Base-by-base conservation (phyloP, 1,284 basidiomycete genomes). In the Inonotus hispidus region DNA sequence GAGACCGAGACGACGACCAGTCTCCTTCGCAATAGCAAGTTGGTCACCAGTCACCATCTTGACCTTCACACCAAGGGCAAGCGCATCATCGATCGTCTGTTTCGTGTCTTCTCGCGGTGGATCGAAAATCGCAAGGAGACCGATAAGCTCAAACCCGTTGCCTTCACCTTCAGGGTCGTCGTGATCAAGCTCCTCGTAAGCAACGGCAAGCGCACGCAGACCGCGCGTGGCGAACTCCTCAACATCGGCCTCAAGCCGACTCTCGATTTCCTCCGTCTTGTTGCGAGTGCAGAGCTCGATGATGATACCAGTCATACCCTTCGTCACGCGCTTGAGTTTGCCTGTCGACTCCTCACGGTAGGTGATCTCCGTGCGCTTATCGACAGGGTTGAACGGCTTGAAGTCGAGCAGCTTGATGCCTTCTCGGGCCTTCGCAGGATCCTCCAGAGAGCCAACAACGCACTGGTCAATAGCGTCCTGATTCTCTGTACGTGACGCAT, bases 31-130 rank as follows among this genome's bases (percentile, higher is more conserved):
- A 68, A 98, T 98, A 69, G 96, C 95, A 72, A 98, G 92, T 81
- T 98, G 94, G 77, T 98, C 95, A 85, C 95, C 95, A 53, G 95
- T 98, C 66, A 98, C 95, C 96, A 98, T 98, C 90, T 98, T 98
- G 76, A 98, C 95, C 76, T 90, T 90, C 68, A 98, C 95, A 79
- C 96, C 95, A 73, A 98, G 92, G 64, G 89, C 88, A 65, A 95
- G 81, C 63, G 95, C 95, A 75, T 98, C 94, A 74, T 98, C 94
- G 72, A 99, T 97, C 39, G 96, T 99, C 79, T 98, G 92, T 82
- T 98, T 97, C 76, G 96, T 99, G 76, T 99, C 96, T 8, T 92
- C 90, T 78, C 95, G 93, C 67, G 95, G 95, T 68, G 95, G 96
- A 75, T 98, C 95, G 78, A 95, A 98, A 81, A 98, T 98, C 68